These are phyloP conservation scores for Pseudocercospora crystallina DNA, from an alignment of 2,329 filamentous ascomycete genomes.

Conservation along the genomic window DNA sequence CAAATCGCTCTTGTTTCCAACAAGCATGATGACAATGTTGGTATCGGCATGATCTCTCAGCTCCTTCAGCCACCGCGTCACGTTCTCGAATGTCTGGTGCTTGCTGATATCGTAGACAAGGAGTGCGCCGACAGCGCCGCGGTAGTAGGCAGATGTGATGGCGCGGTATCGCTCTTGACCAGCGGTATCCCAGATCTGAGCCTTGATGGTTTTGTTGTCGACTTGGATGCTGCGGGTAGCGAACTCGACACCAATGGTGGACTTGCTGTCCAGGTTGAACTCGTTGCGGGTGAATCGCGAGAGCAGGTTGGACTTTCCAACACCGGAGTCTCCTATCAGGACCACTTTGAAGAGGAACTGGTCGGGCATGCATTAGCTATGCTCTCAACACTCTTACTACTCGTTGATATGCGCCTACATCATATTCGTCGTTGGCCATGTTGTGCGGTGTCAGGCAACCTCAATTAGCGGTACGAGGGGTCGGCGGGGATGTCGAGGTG, in stretches of 20 bases:
- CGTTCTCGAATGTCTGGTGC: slow-evolving; percentile 28
- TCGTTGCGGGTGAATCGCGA: slow-evolving; percentile 98
- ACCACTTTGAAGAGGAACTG: slow-evolving; percentile 99
- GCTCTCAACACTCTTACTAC: background rate
- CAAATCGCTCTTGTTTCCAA: slow-evolving; percentile 99
- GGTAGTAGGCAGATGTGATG: slow-evolving; percentile 86
- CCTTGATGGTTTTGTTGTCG: slow-evolving; percentile 99
- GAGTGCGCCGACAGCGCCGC: slow-evolving; percentile 92
- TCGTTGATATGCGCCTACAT: slow-evolving; percentile 39
- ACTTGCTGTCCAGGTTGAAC: slow-evolving; percentile 99
- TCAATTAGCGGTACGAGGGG: slow-evolving; percentile 12
- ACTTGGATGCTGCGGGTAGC: slow-evolving; percentile 98
- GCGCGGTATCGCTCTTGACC: slow-evolving; percentile 98
- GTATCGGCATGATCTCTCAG: slow-evolving; percentile 95
- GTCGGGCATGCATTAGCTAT: slow-evolving; percentile 16
- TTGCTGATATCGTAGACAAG: slow-evolving; percentile 72
- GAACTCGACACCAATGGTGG: slow-evolving; percentile 98
- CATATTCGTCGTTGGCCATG: slow-evolving; percentile 99
- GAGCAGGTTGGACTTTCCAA: slow-evolving; percentile 99
- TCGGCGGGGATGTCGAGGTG: slow-evolving; percentile 2
- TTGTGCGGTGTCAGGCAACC: slow-evolving; percentile 10
- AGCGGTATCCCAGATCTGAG: slow-evolving; percentile 99
- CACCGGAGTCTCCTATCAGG: slow-evolving; percentile 97
- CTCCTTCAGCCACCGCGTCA: slow-evolving; percentile 98
- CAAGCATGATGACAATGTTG: slow-evolving; percentile 98